These are phyloP conservation scores for Lactarius hengduanensis DNA, from an alignment of 768 basidiomycete species.

Conservation along the genomic window DNA sequence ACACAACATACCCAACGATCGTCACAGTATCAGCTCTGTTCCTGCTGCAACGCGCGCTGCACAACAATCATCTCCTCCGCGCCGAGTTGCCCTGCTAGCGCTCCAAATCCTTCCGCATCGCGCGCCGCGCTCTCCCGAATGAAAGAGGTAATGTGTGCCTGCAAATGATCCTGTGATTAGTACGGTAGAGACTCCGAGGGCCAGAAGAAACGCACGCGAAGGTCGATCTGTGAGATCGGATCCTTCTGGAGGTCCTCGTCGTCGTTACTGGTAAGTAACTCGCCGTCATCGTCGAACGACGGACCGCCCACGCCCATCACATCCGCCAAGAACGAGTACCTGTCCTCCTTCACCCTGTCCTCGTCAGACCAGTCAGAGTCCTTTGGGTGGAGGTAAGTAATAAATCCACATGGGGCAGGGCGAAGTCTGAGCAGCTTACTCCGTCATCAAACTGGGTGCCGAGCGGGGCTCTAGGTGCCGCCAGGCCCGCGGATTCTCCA, in stretches of 20 bases:
- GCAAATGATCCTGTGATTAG: slow-evolving; percentile 2
- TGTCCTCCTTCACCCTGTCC: slow-evolving; percentile 71
- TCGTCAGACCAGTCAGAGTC: slow-evolving; percentile 96
- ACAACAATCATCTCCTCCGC: slow-evolving; percentile 73
- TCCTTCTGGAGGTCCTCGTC: slow-evolving; percentile 91
- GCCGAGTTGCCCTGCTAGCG: slow-evolving; percentile 61
- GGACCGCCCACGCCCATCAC: slow-evolving; percentile 72
- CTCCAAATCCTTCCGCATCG: slow-evolving; percentile 62
- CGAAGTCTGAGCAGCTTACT: slow-evolving; percentile 39
- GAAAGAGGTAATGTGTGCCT: slow-evolving; percentile 72
- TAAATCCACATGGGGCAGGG: neutral
- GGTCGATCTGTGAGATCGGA: slow-evolving; percentile 82
- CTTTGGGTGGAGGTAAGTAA: slow-evolving; percentile 35
- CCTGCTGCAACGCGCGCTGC: slow-evolving; percentile 37
- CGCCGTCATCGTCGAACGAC: slow-evolving; percentile 69
- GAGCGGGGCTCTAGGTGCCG: slow-evolving; percentile 49
- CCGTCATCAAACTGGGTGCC: slow-evolving; percentile 78
- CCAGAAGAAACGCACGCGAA: slow-evolving; percentile 47
- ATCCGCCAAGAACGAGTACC: slow-evolving; percentile 81
- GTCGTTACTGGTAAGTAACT: slow-evolving; percentile 65
- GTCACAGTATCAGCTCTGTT: slow-evolving; percentile 9
- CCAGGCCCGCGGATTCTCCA: slow-evolving; percentile 68
- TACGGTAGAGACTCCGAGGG: neutral
- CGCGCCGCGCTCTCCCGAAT: slow-evolving; percentile 63
- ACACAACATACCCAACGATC: neutral